phyloP scores from a whole-genome alignment of 2,329 filamentous ascomycete genomes.

The Fusarium odoratissimum region DNA sequence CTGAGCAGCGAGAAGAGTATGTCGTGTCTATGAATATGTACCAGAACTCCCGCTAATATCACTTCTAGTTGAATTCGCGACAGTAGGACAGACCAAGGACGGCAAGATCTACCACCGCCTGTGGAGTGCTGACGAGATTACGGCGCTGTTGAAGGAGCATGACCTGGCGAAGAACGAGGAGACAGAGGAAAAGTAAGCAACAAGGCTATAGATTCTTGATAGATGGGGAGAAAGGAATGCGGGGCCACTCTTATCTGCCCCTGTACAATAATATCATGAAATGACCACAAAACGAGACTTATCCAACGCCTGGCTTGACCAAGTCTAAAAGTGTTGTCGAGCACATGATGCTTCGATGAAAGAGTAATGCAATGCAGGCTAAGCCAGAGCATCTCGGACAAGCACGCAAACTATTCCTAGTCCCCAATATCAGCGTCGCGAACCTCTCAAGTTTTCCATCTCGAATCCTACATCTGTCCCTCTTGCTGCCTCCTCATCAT shows the following conservation, averaged over 20 bases:
- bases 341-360: constrained; percentile 3
- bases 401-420: constrained; percentile 41
- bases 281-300: constrained; percentile 39
- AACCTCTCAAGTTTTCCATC: constrained; percentile 45
- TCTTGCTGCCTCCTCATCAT: constrained; percentile 63
- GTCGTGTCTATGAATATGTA: constrained; percentile 45
- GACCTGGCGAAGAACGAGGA: constrained; percentile 90
- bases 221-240: constrained; percentile 40
- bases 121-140: constrained; percentile 97
- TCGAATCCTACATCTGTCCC: constrained; percentile 54
- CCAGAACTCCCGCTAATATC: constrained; percentile 27
- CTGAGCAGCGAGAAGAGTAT: constrained; percentile 98
- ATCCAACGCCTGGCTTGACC: constrained; percentile 19
- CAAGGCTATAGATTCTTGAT: constrained; percentile 44
- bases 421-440: constrained; percentile 43
- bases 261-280: constrained; percentile 50
- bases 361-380: constrained; percentile 16
- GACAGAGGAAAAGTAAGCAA: constrained; percentile 70
- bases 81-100: constrained; percentile 92
- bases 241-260: constrained; percentile 40
- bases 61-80: constrained; percentile 90
- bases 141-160: constrained; percentile 92
- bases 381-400: constrained; percentile 17
- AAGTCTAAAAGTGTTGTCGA: constrained; percentile 21
- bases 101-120: constrained; percentile 98